Conservation (phyloP, 148 eudicot species). For the Vaccinium macrocarpon region DNA sequence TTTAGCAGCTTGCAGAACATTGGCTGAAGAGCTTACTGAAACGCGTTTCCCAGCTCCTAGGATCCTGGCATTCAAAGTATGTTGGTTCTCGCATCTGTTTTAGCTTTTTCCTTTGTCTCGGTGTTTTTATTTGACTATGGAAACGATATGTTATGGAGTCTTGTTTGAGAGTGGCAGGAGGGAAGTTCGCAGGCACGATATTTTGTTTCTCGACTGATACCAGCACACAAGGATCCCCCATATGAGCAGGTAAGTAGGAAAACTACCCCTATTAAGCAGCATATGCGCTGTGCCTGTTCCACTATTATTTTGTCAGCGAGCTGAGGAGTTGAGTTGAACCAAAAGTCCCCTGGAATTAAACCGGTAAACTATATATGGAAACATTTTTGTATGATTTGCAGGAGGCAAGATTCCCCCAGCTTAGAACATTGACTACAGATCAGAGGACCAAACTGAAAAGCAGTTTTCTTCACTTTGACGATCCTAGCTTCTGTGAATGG, state of each 20-base stretch:
- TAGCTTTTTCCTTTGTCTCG: not conserved
- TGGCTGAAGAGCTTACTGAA: conserved; percentile 97
- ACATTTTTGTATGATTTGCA: conserved; percentile 27
- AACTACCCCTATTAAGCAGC: not conserved
- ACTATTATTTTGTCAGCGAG: not conserved
- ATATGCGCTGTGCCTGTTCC: not conserved
- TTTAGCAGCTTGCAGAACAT: conserved; percentile 94
- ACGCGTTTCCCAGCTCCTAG: conserved; percentile 96
- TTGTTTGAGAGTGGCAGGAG: conserved; percentile 51
- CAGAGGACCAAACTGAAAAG: conserved; percentile 89
- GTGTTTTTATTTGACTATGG: not conserved
- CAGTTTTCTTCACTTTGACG: conserved; percentile 89
- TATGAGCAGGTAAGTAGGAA: conserved; percentile 71
- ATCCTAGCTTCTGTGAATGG: conserved; percentile 99
- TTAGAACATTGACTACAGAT: conserved; percentile 65
- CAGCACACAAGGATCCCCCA: conserved; percentile 97
- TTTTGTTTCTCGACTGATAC: conserved; percentile 87
- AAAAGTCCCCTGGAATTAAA: no score
- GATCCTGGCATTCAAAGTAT: conserved; percentile 92
- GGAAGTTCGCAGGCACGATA: conserved; percentile 97
- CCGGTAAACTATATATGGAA: not conserved
- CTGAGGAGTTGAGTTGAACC: not conserved
- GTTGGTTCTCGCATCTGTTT: conserved; percentile 7
- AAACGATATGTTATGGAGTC: not conserved
- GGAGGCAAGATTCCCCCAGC: conserved; percentile 99